Base-by-base conservation (phyloP, 306 rosid species). In the Ziziphus jujuba region DNA sequence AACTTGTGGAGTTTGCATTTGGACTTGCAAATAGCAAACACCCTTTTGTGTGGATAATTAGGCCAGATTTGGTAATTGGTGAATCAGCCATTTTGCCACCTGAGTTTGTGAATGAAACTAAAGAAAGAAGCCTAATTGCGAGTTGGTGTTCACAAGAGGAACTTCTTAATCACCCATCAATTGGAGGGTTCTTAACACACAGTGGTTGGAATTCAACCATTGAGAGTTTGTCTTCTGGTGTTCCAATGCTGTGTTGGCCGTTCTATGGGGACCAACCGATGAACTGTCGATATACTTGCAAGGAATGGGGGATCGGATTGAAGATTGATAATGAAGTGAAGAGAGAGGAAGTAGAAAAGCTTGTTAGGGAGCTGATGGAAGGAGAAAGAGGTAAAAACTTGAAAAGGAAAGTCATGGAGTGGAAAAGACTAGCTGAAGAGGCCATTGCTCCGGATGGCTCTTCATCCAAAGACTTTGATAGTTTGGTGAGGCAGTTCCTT, bases 11-110 rank as follows among this genome's bases (percentile, higher is more conserved):
- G 66, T 23, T 70, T 16, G 74, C 36, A 10, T 59, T 49, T 47
- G 74, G 60, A 60, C 74, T 70, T 12, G 74, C 67, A 70, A 70
- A 70, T 35, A 50, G 67, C 24, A 59, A 70, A 19, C 12, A 20
- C 13, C 38, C 38, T 3, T 70, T 70, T 10, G 9, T 70, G 33
- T 70, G 74, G 74, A 31, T 70, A 17, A 59, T 70, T 34, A 59
- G 74, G 24, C 50, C 52, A 3, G 67, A 70, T 50, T 20, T 70
- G 17, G 40, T 49, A 1, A 5, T 3, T 2, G 21, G 52, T 21
- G 51, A 50, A 16, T 34, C 23, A 3, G 13, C 59, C 0, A n/a
- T n/a, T n/a, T n/a, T n/a, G n/a, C n/a, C n/a, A n/a, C n/a, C n/a
- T n/a, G n/a, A n/a, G n/a, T n/a, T n/a, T n/a, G n/a, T n/a, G n/a